Percentiles rank a stretch among this genome's conserved stretches.
These are phyloP conservation scores for Biscogniauxia mediterranea DNA, from an alignment of 2,329 filamentous ascomycete species.

Conservation along the genomic window DNA sequence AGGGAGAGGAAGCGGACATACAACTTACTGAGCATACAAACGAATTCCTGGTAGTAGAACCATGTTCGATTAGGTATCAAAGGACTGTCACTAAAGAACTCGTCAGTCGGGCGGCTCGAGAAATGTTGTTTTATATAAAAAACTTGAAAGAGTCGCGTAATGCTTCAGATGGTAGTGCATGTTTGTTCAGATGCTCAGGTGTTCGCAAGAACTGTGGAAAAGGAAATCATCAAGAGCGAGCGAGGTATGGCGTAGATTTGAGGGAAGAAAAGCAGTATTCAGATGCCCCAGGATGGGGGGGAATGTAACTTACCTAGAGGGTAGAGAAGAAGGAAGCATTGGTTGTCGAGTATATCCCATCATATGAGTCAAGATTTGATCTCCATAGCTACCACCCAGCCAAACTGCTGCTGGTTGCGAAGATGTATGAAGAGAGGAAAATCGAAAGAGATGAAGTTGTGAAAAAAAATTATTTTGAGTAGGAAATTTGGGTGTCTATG, in stretches of 20 bases:
- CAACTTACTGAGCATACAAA: constrained; percentile 9
- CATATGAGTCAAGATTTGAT: too few species aligned
- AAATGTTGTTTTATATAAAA: constrained; percentile 13
- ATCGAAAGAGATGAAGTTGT: constrained; percentile 3
- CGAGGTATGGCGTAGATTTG: neutral
- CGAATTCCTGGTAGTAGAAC: neutral
- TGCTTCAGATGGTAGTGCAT: constrained; percentile 77
- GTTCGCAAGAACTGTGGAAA: constrained; percentile 60
- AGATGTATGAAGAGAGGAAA: neutral
- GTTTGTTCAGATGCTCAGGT: constrained; percentile 63
- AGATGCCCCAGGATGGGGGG: too few species aligned
- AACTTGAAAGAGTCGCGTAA: constrained; percentile 10
- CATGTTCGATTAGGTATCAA: neutral
- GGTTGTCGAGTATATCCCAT: too few species aligned
- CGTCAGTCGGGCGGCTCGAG: constrained; percentile 15
- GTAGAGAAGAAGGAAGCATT: constrained; percentile 5
- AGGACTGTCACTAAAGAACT: constrained; percentile 5
- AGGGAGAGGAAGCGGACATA: neutral
- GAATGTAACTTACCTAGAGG: neutral
- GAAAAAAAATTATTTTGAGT: constrained; percentile 10
- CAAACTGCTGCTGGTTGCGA: neutral
- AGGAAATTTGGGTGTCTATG: constrained; percentile 13
- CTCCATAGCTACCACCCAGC: too few species aligned
- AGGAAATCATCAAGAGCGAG: constrained; percentile 51
- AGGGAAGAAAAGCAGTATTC: neutral